phyloP scores from a whole-genome alignment of 1,284 basidiomycete species.

The Moesziomyces aphidis region DNA sequence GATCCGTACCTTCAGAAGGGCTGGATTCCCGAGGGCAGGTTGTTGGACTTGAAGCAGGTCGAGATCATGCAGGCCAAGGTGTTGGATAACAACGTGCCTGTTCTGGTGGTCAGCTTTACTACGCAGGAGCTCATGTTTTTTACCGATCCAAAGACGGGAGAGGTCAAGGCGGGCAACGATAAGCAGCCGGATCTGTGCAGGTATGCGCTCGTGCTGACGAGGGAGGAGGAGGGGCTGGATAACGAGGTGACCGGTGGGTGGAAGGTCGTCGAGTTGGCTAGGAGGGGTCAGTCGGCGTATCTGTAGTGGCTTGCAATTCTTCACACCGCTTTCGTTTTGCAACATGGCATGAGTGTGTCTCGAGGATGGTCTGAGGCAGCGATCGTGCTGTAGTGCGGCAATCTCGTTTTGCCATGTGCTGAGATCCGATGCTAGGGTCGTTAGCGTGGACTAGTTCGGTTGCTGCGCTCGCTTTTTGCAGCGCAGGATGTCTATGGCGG shows the following conservation, averaged over 20 bases:
- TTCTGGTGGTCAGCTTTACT: conserved; percentile 91
- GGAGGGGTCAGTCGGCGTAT: conserved; percentile 52
- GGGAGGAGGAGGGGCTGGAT: conserved; percentile 73
- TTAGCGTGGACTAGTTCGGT: too few species aligned
- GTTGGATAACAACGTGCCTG: conserved; percentile 84
- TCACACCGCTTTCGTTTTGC: too few species aligned
- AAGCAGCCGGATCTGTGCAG: conserved; percentile 90
- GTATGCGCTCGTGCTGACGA: conserved; percentile 91
- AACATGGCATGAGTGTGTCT: too few species aligned
- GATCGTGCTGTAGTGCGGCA: too few species aligned
- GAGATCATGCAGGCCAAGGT: conserved; percentile 65
- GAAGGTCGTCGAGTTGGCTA: conserved; percentile 81
- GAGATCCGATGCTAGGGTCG: too few species aligned
- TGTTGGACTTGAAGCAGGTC: conserved; percentile 61
- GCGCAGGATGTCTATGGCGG: too few species aligned
- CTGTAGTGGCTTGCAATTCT: conserved; percentile 16
- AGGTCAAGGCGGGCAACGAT: conserved; percentile 86
- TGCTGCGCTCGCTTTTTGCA: too few species aligned
- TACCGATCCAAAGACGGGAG: conserved; percentile 86
- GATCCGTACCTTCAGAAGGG: conserved; percentile 92
- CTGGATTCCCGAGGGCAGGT: conserved; percentile 70
- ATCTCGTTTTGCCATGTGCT: too few species aligned
- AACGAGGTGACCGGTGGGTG: conserved; percentile 95
- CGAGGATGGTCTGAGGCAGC: too few species aligned
- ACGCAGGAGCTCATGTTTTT: conserved; percentile 95